Evolutionary conservation across 768 basidiomycete genomes (phyloP).

Genomic region (Calocera viscosa): DNA sequence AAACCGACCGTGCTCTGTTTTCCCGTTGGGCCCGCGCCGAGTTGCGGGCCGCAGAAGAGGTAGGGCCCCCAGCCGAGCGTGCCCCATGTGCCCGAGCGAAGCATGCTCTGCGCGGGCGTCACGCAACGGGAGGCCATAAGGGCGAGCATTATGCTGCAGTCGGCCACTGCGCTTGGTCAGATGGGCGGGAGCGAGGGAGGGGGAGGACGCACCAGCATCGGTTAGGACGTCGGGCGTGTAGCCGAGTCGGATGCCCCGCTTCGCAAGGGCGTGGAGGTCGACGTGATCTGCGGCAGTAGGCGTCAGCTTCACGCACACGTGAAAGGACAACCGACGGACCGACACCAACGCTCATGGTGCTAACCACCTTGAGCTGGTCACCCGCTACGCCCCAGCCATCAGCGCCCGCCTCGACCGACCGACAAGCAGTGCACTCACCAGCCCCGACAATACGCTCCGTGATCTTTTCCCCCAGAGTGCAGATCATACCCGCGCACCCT

Average conservation of each 20-base stretch:
- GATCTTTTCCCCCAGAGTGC: conserved; percentile 65
- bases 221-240: conserved; percentile 91
- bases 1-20: conserved; percentile 64
- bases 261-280: conserved; percentile 45
- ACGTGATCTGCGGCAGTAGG: conserved; percentile 74
- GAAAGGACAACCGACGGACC: not conserved
- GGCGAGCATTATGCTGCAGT: conserved; percentile 76
- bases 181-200: not conserved
- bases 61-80: conserved; percentile 69
- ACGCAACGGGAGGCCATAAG: conserved; percentile 87
- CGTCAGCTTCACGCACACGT: conserved; percentile 41
- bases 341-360: conserved; percentile 51
- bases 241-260: conserved; percentile 59
- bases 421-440: not conserved
- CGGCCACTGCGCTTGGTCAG: conserved; percentile 55
- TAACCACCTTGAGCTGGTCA: conserved; percentile 61
- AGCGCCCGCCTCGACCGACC: not conserved
- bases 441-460: not conserved
- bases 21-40: conserved; percentile 41
- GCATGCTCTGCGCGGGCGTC: conserved; percentile 48
- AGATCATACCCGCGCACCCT: conserved; percentile 47
- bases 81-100: conserved; percentile 71
- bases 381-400: conserved; percentile 41
- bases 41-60: conserved; percentile 69
- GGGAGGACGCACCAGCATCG: conserved; percentile 54